phyloP scores from a whole-genome alignment of 257 asterid species.

The Solanum corneliomulleri region DNA sequence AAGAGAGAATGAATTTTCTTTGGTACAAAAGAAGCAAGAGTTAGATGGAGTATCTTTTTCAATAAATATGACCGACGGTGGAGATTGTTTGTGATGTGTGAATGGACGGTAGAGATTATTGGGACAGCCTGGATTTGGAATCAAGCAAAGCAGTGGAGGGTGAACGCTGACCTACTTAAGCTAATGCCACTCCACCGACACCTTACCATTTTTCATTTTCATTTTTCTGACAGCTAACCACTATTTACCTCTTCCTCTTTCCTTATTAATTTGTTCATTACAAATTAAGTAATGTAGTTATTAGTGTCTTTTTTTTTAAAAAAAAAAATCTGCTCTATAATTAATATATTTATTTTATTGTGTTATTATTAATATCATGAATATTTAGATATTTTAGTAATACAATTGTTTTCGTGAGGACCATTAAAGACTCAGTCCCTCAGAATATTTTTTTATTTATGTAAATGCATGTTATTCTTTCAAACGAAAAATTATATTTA shows the following conservation, averaged over 20 bases:
- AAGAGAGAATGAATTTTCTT: background rate
- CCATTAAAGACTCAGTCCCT: too few relatives aligned
- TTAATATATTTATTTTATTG: too few relatives aligned
- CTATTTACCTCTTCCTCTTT: background rate
- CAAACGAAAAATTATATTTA: too few relatives aligned
- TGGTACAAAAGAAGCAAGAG: constrained; percentile 2
- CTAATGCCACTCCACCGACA: constrained; percentile 2
- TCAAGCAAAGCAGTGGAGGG: background rate
- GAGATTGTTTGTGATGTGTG: background rate
- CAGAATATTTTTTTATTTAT: too few relatives aligned
- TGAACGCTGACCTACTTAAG: background rate
- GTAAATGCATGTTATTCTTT: too few relatives aligned
- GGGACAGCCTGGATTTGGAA: background rate
- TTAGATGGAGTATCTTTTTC: constrained; percentile 26
- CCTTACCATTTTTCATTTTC: background rate
- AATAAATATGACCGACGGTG: background rate
- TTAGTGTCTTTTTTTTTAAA: too few relatives aligned
- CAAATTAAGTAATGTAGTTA: too few relatives aligned
- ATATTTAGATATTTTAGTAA: too few relatives aligned
- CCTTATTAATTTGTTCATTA: too few relatives aligned
- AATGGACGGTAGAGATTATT: background rate
- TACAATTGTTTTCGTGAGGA: too few relatives aligned
- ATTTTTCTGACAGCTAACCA: background rate
- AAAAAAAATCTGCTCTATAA: too few relatives aligned
- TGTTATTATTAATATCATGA: too few relatives aligned